phyloP scores from a whole-genome alignment of 2,329 filamentous ascomycete species.

The Ophiognomonia clavigignenti-juglandacearum region DNA sequence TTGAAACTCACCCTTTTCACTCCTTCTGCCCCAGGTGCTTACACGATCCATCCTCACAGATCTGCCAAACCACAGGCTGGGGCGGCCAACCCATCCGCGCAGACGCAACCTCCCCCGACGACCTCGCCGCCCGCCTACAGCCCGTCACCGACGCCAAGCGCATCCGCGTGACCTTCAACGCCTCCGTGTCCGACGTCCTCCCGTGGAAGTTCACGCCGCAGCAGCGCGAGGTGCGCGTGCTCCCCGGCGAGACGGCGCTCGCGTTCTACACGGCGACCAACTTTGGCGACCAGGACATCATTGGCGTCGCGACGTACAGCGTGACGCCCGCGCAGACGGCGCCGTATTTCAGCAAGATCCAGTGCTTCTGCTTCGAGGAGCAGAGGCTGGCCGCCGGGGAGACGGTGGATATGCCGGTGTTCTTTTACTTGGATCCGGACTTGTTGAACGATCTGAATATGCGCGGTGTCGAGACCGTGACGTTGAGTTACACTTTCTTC shows the following conservation, averaged over 20 bases:
- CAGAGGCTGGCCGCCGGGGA: conserved; percentile 92
- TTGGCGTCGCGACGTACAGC: conserved; percentile 95
- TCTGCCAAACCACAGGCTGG: conserved; percentile 85
- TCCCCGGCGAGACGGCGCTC: conserved; percentile 92
- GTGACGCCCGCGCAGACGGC: conserved; percentile 94
- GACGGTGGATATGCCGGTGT: conserved; percentile 98
- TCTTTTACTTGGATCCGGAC: conserved; percentile 98
- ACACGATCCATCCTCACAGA: conserved; percentile 38
- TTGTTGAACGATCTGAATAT: conserved; percentile 88
- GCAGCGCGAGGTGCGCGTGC: conserved; percentile 90
- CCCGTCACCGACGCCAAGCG: conserved; percentile 78
- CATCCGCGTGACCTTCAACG: conserved; percentile 92
- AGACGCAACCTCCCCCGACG: conserved; percentile 46
- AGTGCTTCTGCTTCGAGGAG: conserved; percentile 98
- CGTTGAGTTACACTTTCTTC: conserved; percentile 96
- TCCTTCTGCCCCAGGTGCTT: background rate
- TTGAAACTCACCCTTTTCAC: background rate
- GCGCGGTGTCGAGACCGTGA: conserved; percentile 92
- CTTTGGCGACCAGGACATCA: conserved; percentile 84
- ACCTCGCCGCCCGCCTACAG: conserved; percentile 70
- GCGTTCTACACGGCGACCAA: conserved; percentile 98
- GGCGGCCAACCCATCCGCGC: conserved; percentile 88
- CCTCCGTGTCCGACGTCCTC: conserved; percentile 88
- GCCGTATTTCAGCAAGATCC: conserved; percentile 98
- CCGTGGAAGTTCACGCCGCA: conserved; percentile 98